Evolutionary conservation across 257 asterid species (phyloP).

Genomic region (Hygrophila difformis): DNA sequence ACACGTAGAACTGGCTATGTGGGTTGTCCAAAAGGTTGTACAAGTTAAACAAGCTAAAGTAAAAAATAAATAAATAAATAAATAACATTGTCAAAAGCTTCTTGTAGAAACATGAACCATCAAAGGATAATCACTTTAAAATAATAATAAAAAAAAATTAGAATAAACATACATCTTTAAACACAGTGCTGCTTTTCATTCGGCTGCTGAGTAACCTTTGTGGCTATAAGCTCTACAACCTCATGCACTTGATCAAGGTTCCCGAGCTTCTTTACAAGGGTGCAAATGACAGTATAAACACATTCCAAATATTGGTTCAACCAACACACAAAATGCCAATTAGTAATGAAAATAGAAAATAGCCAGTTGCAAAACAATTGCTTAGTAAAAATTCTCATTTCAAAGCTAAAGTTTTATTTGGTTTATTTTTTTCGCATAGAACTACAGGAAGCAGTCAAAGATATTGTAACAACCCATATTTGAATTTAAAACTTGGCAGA

Average conservation of each 20-base stretch:
- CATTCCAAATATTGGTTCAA: slow-evolving; percentile 70
- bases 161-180: slow-evolving; percentile 68
- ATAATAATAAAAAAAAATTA: too few species aligned
- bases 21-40: slow-evolving; percentile 86
- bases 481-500: too few species aligned
- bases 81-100: slow-evolving; percentile 18
- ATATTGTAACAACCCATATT: too few species aligned
- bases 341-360: slow-evolving; percentile 2
- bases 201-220: slow-evolving; percentile 65
- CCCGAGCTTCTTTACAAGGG: slow-evolving; percentile 76
- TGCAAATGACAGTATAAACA: slow-evolving; percentile 68
- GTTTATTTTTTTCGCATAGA: too few species aligned
- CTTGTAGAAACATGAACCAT: slow-evolving; percentile 2
- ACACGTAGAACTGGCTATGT: slow-evolving; percentile 76
- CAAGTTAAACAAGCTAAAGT: slow-evolving; percentile 70
- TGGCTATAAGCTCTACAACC: slow-evolving; percentile 71
- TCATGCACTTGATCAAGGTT: slow-evolving; percentile 65
- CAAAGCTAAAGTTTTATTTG: too few species aligned
- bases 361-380: slow-evolving; percentile 2
- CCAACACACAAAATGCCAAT: background rate
- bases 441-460: too few species aligned
- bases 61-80: slow-evolving; percentile 6
- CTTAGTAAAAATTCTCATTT: too few species aligned
- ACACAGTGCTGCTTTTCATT: slow-evolving; percentile 71
- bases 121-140: background rate